Evolutionary conservation across 73 alveolate genomes (phyloP).

Genomic region (Blepharisma japonicum): DNA sequence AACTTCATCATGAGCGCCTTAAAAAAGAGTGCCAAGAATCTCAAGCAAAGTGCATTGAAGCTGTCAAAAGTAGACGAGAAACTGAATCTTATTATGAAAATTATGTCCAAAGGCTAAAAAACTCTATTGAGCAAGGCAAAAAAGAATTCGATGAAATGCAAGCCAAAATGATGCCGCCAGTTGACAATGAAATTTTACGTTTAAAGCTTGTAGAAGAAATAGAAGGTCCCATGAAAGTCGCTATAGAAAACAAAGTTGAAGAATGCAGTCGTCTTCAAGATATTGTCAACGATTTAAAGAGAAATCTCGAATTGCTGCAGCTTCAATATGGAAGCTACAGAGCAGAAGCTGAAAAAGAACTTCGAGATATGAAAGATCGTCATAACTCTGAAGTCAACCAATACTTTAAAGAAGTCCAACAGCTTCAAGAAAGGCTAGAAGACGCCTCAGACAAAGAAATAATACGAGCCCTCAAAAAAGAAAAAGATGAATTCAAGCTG

Average conservation of each 20-base stretch:
- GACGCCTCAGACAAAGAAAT: constrained; percentile 51
- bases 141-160: constrained; percentile 62
- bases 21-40: constrained; percentile 36
- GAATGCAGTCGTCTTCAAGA: constrained; percentile 50
- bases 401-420: constrained; percentile 33
- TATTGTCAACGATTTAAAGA: constrained; percentile 46
- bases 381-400: constrained; percentile 39
- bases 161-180: constrained; percentile 55
- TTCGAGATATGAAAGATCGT: constrained; percentile 49
- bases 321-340: constrained; percentile 48
- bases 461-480: constrained; percentile 45
- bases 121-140: constrained; percentile 49
- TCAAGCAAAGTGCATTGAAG: constrained; percentile 20
- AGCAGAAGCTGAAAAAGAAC: constrained; percentile 54
- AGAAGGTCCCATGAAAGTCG: constrained; percentile 59
- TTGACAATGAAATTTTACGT: constrained; percentile 62
- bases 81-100: constrained; percentile 43
- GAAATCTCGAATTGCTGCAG: constrained; percentile 54
- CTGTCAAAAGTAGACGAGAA: constrained; percentile 33
- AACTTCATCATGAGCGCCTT: constrained; percentile 36
- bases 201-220: constrained; percentile 55
- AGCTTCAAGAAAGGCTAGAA: constrained; percentile 42
- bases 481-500: constrained; percentile 50
- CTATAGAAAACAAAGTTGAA: constrained; percentile 46
- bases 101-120: constrained; percentile 41